Percentiles rank a stretch among this genome's conserved stretches.
phyloP scores from a whole-genome alignment of 495 filamentous ascomycete genomes.

The Hyphodiscus hymeniophilus region DNA sequence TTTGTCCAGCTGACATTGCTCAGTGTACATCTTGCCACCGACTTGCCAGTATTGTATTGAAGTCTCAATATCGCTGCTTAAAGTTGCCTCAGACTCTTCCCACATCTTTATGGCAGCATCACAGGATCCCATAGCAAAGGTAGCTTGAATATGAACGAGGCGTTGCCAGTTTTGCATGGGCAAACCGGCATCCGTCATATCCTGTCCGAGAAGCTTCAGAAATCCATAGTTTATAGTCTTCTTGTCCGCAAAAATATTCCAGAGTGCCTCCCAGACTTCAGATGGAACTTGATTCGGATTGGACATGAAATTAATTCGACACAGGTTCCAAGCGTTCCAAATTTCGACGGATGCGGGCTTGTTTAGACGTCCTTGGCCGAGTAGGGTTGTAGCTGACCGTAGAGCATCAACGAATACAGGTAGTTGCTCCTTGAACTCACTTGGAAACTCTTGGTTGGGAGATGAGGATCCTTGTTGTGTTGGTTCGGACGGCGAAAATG shows the following conservation, averaged over 20 bases:
- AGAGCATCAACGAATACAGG: background rate
- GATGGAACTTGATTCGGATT: constrained; percentile 38
- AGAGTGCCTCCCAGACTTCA: constrained; percentile 47
- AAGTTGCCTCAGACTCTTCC: constrained; percentile 28
- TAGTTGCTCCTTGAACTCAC: background rate
- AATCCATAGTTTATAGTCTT: constrained; percentile 38
- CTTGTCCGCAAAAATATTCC: constrained; percentile 35
- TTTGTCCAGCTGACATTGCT: constrained; percentile 49
- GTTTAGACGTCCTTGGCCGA: background rate
- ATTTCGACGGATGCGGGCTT: background rate
- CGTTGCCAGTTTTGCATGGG: constrained; percentile 46
- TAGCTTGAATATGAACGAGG: constrained; percentile 55
- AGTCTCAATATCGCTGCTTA: constrained; percentile 6
- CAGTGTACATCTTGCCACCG: constrained; percentile 58
- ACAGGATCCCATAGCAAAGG: constrained; percentile 50
- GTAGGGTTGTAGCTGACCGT: background rate
- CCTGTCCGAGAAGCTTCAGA: constrained; percentile 50
- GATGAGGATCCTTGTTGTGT: too few relatives aligned
- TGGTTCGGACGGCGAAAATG: too few relatives aligned
- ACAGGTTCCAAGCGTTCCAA: constrained; percentile 36
- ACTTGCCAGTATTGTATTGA: constrained; percentile 56
- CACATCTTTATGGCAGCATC: constrained; percentile 55
- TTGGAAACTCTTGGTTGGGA: background rate
- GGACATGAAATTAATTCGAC: constrained; percentile 36
- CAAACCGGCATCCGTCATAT: constrained; percentile 48